phyloP scores from a whole-genome alignment of 2,329 filamentous ascomycete genomes.

The Cordyceps javanica region DNA sequence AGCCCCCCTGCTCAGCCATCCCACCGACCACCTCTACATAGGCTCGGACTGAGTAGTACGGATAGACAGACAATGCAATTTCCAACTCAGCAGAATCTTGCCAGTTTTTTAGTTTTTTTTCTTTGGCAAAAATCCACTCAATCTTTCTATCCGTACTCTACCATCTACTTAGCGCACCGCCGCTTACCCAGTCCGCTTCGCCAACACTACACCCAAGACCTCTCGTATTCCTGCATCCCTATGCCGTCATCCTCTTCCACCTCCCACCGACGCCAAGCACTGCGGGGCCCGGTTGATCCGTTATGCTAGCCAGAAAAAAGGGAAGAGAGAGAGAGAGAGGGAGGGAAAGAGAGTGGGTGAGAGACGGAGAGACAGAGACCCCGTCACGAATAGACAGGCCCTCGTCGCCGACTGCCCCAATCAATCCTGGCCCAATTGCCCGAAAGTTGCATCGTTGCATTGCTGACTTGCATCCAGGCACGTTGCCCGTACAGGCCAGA shows the following conservation, averaged over 20 bases:
- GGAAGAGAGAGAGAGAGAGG: no score
- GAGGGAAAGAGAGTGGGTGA: no score
- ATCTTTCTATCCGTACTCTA: background rate
- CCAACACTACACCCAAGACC: no score
- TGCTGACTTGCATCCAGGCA: slow-evolving; percentile 5
- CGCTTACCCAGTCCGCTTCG: no score
- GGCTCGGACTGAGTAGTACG: background rate
- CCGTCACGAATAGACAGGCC: no score
- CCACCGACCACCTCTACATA: background rate
- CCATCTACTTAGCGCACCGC: background rate
- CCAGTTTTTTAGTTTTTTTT: no score
- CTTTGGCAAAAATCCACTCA: no score
- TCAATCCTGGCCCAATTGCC: background rate
- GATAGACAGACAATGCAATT: background rate
- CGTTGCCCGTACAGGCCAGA: no score
- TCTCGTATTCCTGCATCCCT: slow-evolving; percentile 10
- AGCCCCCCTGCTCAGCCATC: background rate
- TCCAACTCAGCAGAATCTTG: background rate
- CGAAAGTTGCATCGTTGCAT: background rate
- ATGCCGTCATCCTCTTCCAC: slow-evolving; percentile 10
- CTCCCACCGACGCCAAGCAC: background rate
- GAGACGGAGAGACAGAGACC: no score
- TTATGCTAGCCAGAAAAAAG: background rate
- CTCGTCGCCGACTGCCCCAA: background rate
- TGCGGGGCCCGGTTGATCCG: slow-evolving; percentile 2